These are phyloP conservation scores for Aurantiochytrium sp. DNA, from an alignment of 108 stramenopile species.

Conservation along the genomic window DNA sequence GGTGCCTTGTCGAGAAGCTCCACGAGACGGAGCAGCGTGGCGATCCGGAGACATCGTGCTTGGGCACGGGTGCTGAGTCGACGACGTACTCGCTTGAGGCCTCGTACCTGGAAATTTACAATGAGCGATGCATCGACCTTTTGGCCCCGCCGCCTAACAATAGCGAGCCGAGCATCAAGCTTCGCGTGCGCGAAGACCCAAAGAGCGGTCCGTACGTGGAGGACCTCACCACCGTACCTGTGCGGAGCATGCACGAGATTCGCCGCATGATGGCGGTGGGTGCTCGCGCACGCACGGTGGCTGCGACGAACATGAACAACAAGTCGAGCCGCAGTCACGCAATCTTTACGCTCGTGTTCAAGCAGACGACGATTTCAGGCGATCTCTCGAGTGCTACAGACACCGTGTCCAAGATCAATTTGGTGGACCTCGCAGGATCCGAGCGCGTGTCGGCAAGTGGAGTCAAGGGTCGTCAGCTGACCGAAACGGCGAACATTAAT, in stretches of 20 bases:
- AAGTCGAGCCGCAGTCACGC: conserved; percentile 46
- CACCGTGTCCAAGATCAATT: conserved; percentile 43
- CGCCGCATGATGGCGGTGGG: conserved; percentile 28
- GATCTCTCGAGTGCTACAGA: not conserved
- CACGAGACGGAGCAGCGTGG: not conserved
- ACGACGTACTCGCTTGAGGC: not conserved
- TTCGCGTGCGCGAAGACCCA: conserved; percentile 22
- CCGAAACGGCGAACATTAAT: conserved; percentile 60
- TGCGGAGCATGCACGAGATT: conserved; percentile 32
- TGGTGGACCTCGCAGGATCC: conserved; percentile 58
- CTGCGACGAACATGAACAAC: conserved; percentile 46
- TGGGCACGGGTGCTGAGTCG: not conserved
- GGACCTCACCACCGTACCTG: conserved; percentile 30
- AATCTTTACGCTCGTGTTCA: conserved; percentile 42
- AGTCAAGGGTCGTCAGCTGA: conserved; percentile 31
- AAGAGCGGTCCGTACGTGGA: conserved; percentile 26
- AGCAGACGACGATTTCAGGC: not conserved
- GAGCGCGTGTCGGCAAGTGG: conserved; percentile 58
- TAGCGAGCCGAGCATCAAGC: conserved; percentile 16
- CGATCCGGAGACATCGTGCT: not conserved
- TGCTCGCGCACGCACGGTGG: conserved; percentile 36
- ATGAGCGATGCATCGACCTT: conserved; percentile 52
- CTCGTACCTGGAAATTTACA: conserved; percentile 55
- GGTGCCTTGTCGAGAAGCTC: not conserved
- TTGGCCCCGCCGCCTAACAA: conserved; percentile 24